phyloP scores from a whole-genome alignment of 192 early-diverging fungal genomes.

The Gryganskiella cystojenkinii region DNA sequence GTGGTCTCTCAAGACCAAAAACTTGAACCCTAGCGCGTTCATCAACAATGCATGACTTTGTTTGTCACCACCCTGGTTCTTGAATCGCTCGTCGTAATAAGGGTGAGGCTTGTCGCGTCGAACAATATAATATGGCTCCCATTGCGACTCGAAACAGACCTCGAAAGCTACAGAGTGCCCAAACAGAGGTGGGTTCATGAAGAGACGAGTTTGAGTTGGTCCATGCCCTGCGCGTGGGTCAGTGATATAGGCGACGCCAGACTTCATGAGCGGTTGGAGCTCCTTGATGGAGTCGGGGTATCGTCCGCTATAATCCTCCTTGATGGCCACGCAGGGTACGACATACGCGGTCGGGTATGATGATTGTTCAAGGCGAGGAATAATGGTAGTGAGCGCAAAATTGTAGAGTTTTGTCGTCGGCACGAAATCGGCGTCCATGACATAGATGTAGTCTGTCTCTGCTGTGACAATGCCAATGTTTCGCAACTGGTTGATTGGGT shows the following conservation, averaged over 20 bases:
- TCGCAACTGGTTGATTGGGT: conserved; percentile 64
- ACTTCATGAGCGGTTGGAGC: conserved; percentile 49
- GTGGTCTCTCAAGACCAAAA: conserved; percentile 53
- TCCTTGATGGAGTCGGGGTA: conserved; percentile 53
- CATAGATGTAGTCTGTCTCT: conserved; percentile 56
- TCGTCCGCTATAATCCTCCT: conserved; percentile 31
- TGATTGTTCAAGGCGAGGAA: conserved; percentile 24
- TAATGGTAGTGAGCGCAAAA: conserved; percentile 18
- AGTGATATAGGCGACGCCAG: conserved; percentile 58
- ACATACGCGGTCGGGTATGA: conserved; percentile 48
- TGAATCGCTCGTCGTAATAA: conserved; percentile 64
- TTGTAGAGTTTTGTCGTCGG: conserved; percentile 54
- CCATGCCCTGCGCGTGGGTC: conserved; percentile 66
- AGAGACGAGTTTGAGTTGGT: conserved; percentile 55
- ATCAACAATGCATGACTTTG: conserved; percentile 62
- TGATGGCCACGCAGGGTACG: conserved; percentile 61
- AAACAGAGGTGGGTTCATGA: conserved; percentile 30
- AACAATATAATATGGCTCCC: conserved; percentile 68
- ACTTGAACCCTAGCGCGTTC: conserved; percentile 59
- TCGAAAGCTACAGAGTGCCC: conserved; percentile 45
- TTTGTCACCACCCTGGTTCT: conserved; percentile 67
- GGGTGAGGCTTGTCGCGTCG: conserved; percentile 41
- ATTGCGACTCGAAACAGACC: conserved; percentile 68
- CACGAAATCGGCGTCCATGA: conserved; percentile 67
- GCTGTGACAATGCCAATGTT: conserved; percentile 58